Percentiles rank a stretch among this genome's conserved stretches.
Conservation (phyloP, 345 rosid species). For the Pugionium dolabratum region DNA sequence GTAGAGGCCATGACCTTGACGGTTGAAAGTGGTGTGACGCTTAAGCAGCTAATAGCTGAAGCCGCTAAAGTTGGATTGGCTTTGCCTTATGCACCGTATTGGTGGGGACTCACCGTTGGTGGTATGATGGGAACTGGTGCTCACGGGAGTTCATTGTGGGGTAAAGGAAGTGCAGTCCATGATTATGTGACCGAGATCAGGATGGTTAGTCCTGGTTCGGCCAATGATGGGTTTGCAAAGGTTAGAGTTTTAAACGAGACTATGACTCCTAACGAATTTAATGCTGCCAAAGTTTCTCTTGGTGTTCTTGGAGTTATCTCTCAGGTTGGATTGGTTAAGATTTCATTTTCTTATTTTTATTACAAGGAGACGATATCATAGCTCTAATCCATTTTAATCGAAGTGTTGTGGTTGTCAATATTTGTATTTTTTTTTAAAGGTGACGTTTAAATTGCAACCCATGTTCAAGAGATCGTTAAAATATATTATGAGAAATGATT, state of each 20-base stretch:
- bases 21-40: constrained; percentile 18
- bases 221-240: constrained; percentile 18
- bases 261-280: constrained; percentile 4
- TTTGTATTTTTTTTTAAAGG: constrained; percentile 35
- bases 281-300: constrained; percentile 21
- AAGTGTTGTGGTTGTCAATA: background rate
- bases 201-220: constrained; percentile 16
- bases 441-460: constrained; percentile 59
- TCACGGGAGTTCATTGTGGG: constrained; percentile 23
- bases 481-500: constrained; percentile 29
- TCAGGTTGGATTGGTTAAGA: background rate
- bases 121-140: constrained; percentile 28
- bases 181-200: constrained; percentile 26
- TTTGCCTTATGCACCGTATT: constrained; percentile 24
- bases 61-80: constrained; percentile 22
- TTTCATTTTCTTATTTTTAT: background rate
- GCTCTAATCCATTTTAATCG: background rate
- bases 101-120: constrained; percentile 26
- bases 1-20: constrained; percentile 22
- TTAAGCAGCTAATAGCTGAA: constrained; percentile 17
- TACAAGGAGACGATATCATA: background rate
- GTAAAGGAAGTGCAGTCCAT: constrained; percentile 27
- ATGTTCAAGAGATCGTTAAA: constrained; percentile 66
- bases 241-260: constrained; percentile 12
- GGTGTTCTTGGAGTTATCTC: constrained; percentile 24